Base-by-base conservation (phyloP, 305 asterid genomes). In the Plantago rigida region DNA sequence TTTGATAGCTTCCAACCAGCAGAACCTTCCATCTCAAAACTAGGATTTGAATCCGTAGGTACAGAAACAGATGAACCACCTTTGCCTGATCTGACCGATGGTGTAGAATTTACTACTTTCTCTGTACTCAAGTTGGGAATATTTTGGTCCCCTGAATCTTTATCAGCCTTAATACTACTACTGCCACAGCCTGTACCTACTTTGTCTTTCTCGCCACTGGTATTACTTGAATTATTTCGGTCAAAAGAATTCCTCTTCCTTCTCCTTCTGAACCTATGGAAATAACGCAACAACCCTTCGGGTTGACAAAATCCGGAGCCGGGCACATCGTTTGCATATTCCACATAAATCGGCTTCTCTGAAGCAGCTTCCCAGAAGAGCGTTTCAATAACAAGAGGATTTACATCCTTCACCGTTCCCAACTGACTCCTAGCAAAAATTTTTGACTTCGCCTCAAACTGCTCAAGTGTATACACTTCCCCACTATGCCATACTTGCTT, bases 401-500 rank as follows among this genome's bases (percentile, higher is more conserved):
- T 77, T 13, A 88, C 83, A 26, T 91, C 98, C 82, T 86, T 91
- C 71, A 80, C 74, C 68, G 59, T 51, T 19, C 93, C 85, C 55
- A 88, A 74, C 59, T 75, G 86, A 74, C 74, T 80, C 81, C 78
- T 87, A 9, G 98, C 81, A 50, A 92, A 91, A 59, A n/a, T 67
- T 77, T 84, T 92, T 0, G 96, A 79, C 78, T 88, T 92, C 1
- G 84, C 84, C 79, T 92, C 98, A 63, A 92, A 92, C 72, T 92
- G 90, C 65, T 92, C 96, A 63, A 92, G 69, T 0, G 98, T 83
- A 69, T 92, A 92, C 69, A 77, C 80, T 72, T 88, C 93, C 78
- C 98, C 98, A 77, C 98, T 92, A 65, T 92, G 95, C 98, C 98
- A 92, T 51, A 92, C 98, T 77, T 92, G 94, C 71, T 77, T 92